phyloP scores from a whole-genome alignment of 2,329 filamentous ascomycete genomes.

The Epichloe bromicola region DNA sequence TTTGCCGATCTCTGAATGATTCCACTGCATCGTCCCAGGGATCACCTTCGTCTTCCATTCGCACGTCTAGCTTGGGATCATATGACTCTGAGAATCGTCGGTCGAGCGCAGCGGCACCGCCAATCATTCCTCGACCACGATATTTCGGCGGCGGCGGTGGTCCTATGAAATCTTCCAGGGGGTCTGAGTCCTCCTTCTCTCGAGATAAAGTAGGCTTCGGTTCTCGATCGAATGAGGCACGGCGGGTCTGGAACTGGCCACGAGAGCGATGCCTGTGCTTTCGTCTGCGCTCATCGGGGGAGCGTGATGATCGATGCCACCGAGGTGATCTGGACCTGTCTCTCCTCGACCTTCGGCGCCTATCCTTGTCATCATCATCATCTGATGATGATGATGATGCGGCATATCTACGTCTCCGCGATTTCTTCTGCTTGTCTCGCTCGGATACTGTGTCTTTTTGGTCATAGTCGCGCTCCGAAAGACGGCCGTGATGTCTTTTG shows the following conservation, averaged over 20 bases:
- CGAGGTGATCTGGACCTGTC: slow-evolving; percentile 14
- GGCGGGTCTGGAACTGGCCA: neutral
- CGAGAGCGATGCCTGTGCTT: slow-evolving; percentile 22
- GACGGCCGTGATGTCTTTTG: slow-evolving; percentile 12
- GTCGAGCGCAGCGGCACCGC: slow-evolving; percentile 57
- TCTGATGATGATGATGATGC: neutral
- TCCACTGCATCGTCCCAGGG: slow-evolving; percentile 73
- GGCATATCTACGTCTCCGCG: neutral
- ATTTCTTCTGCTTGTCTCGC: slow-evolving; percentile 3
- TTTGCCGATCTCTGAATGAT: slow-evolving; percentile 61
- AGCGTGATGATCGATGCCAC: slow-evolving; percentile 18
- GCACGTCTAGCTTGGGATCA: slow-evolving; percentile 43
- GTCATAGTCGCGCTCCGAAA: slow-evolving; percentile 12
- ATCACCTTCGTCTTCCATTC: slow-evolving; percentile 34
- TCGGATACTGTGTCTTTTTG: slow-evolving; percentile 2
- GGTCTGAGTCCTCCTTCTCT: slow-evolving; percentile 43
- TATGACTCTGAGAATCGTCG: slow-evolving; percentile 61
- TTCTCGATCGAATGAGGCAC: neutral
- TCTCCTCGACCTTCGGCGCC: slow-evolving; percentile 8
- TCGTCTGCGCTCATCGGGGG: slow-evolving; percentile 15
- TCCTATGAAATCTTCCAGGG: slow-evolving; percentile 63
- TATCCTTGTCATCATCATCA: neutral
- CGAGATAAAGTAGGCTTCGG: neutral
- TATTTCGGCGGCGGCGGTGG: slow-evolving; percentile 45
- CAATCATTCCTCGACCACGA: slow-evolving; percentile 57